Conservation (phyloP, 805 yeast species). For the Metschnikowia drakensbergensis region DNA sequence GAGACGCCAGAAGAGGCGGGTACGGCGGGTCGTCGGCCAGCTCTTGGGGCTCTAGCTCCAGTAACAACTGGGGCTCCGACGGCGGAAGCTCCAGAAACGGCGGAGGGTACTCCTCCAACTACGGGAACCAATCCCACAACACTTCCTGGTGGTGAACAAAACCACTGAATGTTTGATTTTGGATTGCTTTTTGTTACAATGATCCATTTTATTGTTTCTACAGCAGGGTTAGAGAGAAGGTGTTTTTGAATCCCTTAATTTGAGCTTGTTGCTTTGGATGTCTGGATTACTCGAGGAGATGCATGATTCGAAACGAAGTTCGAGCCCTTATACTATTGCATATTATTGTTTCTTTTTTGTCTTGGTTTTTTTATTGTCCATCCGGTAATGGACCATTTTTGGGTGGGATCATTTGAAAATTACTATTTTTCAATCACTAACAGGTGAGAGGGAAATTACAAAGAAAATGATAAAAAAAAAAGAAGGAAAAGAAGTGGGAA, state of each 20-base stretch:
- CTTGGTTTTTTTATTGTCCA: constrained; percentile 17
- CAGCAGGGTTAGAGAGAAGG: constrained; percentile 10
- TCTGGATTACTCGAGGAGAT: constrained; percentile 17
- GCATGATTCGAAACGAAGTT: constrained; percentile 10
- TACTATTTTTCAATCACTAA: constrained; percentile 9
- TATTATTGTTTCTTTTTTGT: constrained; percentile 17
- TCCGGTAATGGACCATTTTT: constrained; percentile 16
- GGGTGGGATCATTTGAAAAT: constrained; percentile 14
- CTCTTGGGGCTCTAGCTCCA: constrained; percentile 18
- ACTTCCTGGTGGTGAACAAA: constrained; percentile 42
- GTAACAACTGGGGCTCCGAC: constrained; percentile 20
- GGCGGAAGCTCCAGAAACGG: constrained; percentile 25
- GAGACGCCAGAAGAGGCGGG: constrained; percentile 51
- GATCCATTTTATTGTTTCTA: constrained; percentile 9
- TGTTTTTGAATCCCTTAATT: constrained; percentile 3
- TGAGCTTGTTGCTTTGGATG: constrained; percentile 9
- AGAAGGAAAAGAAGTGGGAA: constrained; percentile 14
- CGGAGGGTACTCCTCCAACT: constrained; percentile 27
- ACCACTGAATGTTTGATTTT: constrained; percentile 10
- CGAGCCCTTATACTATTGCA: constrained; percentile 17
- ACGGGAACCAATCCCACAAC: constrained; percentile 34
- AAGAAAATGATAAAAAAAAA: constrained; percentile 14
- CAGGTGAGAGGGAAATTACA: constrained; percentile 3
- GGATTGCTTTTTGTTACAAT: constrained; percentile 18
- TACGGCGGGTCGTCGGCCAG: constrained; percentile 27